Evolutionary conservation across 139 green algal species (phyloP), one percentile per base, ranked within the genome.

Genomic region (Gonium pectorale): DNA sequence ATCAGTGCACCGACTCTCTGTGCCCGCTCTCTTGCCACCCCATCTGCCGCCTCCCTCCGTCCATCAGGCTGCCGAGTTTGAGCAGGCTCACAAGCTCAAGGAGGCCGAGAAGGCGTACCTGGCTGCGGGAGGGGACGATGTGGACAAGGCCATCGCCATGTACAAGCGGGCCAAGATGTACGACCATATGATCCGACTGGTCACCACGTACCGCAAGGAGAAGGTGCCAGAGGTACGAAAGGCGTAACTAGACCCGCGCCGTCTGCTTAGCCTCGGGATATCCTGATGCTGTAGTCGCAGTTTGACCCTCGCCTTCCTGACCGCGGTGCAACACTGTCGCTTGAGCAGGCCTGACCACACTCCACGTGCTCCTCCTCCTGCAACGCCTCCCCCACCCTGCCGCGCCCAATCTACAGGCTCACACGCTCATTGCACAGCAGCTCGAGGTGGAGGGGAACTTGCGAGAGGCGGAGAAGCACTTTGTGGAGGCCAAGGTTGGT

Each of bases 91-190:
- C 67, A 89, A 93, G 78, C 93, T 90, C 80, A 90, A 90, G 73
- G 94, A 97, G 52, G 95, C 95, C 9, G 95, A 97, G 90, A 90
- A 90, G 68, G 91, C 92, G 40, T 97, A 95, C 85, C 37, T 97
- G 74, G 85, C 87, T 41, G 85, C 69, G 35, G 69, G 69, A 27
- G 78, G 82, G 33, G 87, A 94, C 40, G 91, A 95, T 79, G 78
- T 90, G 40, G 95, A 97, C 85, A 79, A 90, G 79, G 95, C 95
- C 64, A 95, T 97, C 56, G 84, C 87, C 64, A 96, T 97, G 95
- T 97, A 96, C 90, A 96, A 97, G 89, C 91, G 91, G 79, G 82
- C 86, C 38, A 82, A 82, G 67, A 86, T 92, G 88, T 97, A 91
- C 84, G 89, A 95, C 71, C 86, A 94, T 4, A 94, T 97, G 92